Evolutionary conservation across 768 basidiomycete species (phyloP), one percentile per base, ranked within the genome.

Genomic region (Myochromella boudieri): DNA sequence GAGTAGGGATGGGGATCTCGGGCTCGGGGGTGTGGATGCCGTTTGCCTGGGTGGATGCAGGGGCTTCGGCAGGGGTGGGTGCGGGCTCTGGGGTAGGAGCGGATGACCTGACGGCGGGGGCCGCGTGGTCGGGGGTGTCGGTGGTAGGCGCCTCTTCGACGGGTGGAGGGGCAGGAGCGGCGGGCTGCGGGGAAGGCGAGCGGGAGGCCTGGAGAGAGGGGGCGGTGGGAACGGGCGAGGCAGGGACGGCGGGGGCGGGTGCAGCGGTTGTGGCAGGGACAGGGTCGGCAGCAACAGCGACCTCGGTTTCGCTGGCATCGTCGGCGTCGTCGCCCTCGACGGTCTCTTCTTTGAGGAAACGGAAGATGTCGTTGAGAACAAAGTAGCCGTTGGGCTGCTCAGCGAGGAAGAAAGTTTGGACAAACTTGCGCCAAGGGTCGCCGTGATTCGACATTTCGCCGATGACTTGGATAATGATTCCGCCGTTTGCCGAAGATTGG

Each of bases 361-460:
- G 89, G 85, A 98, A 99, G 74, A 98, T 97, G 73, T 99, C 97
- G 70, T 99, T 99, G 70, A 99, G 85, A 55, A 99, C 97, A 64
- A 95, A 99, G 75, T 98, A 99, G 33, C 97, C 97, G 58, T 95
- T 97, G 11, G 93, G 92, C 70, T 99, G 97, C 68, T 97, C 94
- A 29, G 97, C 97, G 44, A 99, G 86, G 88, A 99, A 98, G 74
- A 99, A 98, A 6, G 95, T 97, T 72, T 99, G 97, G 9, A 94
- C 95, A 60, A 99, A 99, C 73, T 98, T 99, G 62, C 87, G 84
- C 97, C 97, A 99, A 4, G 90, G 78, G 43, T 88, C 90, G 47
- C 81, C 80, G 54, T 82, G 79, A 71, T 98, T 98, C 42, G 91
- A 92, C 90, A 98, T 95, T 75, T 99, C 97, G 57, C 97, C 97